phyloP scores from a whole-genome alignment of 371 early-diverging fungal species.

The Actinomucor elegans region DNA sequence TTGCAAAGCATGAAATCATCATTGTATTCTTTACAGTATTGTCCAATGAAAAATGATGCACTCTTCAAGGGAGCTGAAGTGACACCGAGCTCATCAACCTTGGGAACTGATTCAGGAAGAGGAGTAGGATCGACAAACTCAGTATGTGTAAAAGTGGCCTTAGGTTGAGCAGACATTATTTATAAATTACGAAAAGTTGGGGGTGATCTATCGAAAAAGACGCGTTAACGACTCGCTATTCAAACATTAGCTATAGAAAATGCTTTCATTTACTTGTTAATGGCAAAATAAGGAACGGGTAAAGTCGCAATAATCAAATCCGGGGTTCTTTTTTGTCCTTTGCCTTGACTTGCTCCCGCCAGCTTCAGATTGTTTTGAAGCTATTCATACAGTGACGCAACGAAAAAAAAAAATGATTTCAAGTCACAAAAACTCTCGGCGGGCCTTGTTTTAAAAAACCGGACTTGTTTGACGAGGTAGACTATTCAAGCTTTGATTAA shows the following conservation, averaged over 20 bases:
- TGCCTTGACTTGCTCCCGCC: too few relatives aligned
- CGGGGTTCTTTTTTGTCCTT: conserved; percentile 3
- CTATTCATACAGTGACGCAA: too few relatives aligned
- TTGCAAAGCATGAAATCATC: conserved; percentile 98
- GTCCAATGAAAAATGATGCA: conserved; percentile 88
- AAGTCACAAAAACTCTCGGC: too few relatives aligned
- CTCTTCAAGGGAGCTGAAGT: conserved; percentile 94
- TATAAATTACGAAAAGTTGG: conserved; percentile 2
- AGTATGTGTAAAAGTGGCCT: conserved; percentile 34
- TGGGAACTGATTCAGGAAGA: conserved; percentile 64
- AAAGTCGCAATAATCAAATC: not conserved
- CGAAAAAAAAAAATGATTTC: too few relatives aligned
- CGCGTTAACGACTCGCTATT: not conserved
- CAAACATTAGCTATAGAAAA: not conserved
- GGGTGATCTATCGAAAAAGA: conserved; percentile 4
- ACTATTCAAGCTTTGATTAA: too few relatives aligned
- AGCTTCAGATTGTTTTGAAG: too few relatives aligned
- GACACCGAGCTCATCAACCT: conserved; percentile 87
- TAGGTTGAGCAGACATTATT: conserved; percentile 36
- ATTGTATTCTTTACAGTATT: conserved; percentile 88
- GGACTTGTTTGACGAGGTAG: too few relatives aligned
- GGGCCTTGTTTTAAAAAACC: too few relatives aligned
- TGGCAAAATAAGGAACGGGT: not conserved
- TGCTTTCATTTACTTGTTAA: not conserved
- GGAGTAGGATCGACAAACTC: conserved; percentile 77